phyloP scores from a whole-genome alignment of 805 yeast genomes.

The Candida taoyuanica region DNA sequence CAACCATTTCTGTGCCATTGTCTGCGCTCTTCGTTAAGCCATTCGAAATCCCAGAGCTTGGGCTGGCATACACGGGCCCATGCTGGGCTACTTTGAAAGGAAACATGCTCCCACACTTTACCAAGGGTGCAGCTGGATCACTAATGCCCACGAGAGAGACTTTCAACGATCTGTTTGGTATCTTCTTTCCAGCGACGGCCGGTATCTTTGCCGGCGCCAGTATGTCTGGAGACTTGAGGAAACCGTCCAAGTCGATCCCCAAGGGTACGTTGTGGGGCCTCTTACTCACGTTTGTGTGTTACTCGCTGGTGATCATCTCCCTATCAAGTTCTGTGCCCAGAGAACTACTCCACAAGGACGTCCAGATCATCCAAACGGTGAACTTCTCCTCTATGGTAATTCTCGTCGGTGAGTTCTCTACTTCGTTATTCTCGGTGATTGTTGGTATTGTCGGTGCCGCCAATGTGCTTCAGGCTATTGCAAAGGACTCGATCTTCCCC shows the following conservation, averaged over 20 bases:
- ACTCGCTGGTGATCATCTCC: constrained; percentile 73
- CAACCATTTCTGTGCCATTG: constrained; percentile 79
- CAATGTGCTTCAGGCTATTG: constrained; percentile 82
- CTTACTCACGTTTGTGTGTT: constrained; percentile 68
- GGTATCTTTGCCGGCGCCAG: constrained; percentile 99
- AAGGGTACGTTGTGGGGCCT: constrained; percentile 89
- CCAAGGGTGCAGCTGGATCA: constrained; percentile 92
- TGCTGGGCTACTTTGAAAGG: constrained; percentile 59
- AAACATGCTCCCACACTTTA: constrained; percentile 76
- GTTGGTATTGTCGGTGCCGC: constrained; percentile 98
- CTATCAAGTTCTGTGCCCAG: constrained; percentile 82
- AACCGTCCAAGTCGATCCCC: constrained; percentile 88
- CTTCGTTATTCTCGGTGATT: constrained; percentile 86
- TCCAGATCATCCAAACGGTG: constrained; percentile 81
- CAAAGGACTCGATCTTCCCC: constrained; percentile 85
- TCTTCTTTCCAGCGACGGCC: constrained; percentile 97
- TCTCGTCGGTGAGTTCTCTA: constrained; percentile 85
- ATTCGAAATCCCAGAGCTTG: constrained; percentile 48
- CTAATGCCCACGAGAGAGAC: constrained; percentile 58
- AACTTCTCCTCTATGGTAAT: constrained; percentile 65
- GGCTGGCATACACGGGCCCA: constrained; percentile 62
- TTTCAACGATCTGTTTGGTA: constrained; percentile 84
- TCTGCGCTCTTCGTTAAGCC: constrained; percentile 67
- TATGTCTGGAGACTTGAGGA: constrained; percentile 89
- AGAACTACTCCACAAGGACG: constrained; percentile 66